Evolutionary conservation across 371 early-diverging fungal species (phyloP).

Genomic region (Rhizopus delemar): DNA sequence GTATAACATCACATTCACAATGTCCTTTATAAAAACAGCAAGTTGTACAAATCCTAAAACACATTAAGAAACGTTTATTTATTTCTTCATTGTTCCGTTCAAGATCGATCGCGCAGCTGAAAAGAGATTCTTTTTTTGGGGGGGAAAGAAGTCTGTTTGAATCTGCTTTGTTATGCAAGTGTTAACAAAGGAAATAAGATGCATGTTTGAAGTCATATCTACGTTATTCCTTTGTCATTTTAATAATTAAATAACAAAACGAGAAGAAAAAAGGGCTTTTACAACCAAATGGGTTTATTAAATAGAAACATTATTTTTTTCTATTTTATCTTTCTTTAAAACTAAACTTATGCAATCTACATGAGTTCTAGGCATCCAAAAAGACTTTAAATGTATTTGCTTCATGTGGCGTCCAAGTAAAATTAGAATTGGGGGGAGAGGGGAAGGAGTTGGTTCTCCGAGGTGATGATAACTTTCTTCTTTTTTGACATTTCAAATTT

Average conservation of each 20-base stretch:
- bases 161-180: no score
- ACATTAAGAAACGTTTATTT: no score
- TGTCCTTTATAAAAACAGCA: no score
- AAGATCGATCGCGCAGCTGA: neutral
- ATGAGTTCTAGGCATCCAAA: neutral
- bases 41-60: neutral
- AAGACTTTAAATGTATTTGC: neutral
- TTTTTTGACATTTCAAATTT: neutral
- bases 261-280: neutral
- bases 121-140: no score
- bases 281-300: neutral
- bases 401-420: neutral
- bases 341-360: neutral
- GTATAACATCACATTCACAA: no score
- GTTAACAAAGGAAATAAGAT: no score
- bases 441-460: neutral
- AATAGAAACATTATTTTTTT: neutral
- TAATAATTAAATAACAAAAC: neutral
- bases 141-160: no score
- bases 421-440: neutral
- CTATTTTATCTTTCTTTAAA: neutral
- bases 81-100: neutral
- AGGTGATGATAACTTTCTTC: neutral
- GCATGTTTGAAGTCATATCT: neutral
- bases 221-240: neutral